Evolutionary conservation across 1,139 yeast species (phyloP).

Genomic region (Yamadazyma blattariae): DNA sequence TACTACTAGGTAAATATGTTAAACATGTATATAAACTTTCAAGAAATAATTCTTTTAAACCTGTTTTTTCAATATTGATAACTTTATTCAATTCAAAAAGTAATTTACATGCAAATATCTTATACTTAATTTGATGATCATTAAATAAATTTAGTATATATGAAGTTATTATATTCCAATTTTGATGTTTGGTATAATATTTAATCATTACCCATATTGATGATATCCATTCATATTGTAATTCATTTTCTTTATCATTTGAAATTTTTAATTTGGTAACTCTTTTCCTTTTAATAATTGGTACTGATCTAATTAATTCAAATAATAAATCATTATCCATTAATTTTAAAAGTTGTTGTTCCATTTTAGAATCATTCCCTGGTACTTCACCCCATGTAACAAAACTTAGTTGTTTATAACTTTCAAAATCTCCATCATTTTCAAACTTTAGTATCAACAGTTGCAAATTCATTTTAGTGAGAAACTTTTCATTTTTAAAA

Average conservation of each 20-base stretch:
- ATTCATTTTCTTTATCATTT: constrained; percentile 5
- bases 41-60: constrained; percentile 40
- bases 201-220: constrained; percentile 29
- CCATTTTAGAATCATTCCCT: not conserved
- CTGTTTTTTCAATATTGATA: constrained; percentile 31
- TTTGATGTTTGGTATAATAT: constrained; percentile 14
- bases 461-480: too few relatives aligned
- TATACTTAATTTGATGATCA: constrained; percentile 44
- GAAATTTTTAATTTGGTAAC: constrained; percentile 16
- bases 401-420: constrained; percentile 1
- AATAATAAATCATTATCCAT: constrained; percentile 1
- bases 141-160: constrained; percentile 50
- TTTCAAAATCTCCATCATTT: not conserved
- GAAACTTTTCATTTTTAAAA: too few relatives aligned
- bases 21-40: constrained; percentile 39
- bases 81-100: constrained; percentile 20
- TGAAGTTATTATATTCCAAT: constrained; percentile 49
- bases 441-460: not conserved
- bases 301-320: constrained; percentile 3
- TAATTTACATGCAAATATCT: constrained; percentile 41
- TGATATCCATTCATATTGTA: constrained; percentile 6
- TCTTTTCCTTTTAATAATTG: constrained; percentile 6
- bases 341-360: not conserved
- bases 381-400: constrained; percentile 2
- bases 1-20: constrained; percentile 42